Conservation (phyloP, 164 flowering plant species). For the Platanus orientalis region DNA sequence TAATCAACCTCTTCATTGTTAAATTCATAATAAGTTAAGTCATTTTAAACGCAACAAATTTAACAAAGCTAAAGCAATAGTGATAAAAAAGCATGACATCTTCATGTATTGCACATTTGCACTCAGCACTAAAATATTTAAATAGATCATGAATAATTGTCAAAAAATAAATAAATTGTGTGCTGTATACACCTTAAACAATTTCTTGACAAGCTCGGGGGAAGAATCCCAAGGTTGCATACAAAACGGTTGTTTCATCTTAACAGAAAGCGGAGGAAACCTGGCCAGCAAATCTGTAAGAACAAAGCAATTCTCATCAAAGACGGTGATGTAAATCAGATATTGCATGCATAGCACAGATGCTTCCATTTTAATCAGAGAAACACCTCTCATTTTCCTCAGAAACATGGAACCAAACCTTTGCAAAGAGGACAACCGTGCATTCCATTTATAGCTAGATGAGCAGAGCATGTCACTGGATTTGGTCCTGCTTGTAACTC, state of each 20-base stretch:
- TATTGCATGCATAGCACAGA: not conserved
- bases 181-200: conserved; percentile 67
- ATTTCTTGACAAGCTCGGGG: conserved; percentile 64
- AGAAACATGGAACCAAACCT: conserved; percentile 39
- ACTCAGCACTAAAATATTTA: not conserved
- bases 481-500: conserved; percentile 68
- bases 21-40: no score
- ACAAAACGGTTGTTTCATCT: conserved; percentile 76
- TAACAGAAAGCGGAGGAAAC: conserved; percentile 82
- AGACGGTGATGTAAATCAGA: not conserved
- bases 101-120: not conserved
- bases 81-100: not conserved
- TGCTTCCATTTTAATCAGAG: not conserved
- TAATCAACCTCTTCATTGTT: no score
- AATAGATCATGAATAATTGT: not conserved
- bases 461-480: conserved; percentile 60
- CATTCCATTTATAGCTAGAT: conserved; percentile 40
- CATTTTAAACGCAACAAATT: no score
- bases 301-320: conserved; percentile 16
- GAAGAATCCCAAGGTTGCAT: conserved; percentile 86
- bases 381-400: not conserved
- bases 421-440: conserved; percentile 83
- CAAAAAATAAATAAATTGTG: no score
- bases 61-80: not conserved
- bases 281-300: conserved; percentile 68